Evolutionary conservation across 2,329 filamentous ascomycete genomes (phyloP).

Genomic region (Epichloe sibirici): DNA sequence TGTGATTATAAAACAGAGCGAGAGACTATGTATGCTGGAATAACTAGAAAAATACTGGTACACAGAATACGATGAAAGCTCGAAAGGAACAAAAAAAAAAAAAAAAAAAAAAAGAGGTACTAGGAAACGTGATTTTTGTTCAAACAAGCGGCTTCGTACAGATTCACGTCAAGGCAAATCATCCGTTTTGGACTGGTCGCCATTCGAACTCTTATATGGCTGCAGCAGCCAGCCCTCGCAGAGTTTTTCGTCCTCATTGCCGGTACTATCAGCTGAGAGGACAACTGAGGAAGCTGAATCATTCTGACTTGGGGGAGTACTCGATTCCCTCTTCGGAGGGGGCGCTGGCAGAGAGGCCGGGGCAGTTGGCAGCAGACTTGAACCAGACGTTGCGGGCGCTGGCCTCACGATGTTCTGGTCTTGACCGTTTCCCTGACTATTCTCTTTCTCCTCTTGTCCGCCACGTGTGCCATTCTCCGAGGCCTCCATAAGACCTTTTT

Average conservation of each 20-base stretch:
- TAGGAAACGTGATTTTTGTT: not conserved
- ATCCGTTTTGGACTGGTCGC: slow-evolving; percentile 20
- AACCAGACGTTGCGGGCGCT: slow-evolving; percentile 7
- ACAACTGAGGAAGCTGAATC: slow-evolving; percentile 17
- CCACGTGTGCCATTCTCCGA: slow-evolving; percentile 7
- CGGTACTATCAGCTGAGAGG: slow-evolving; percentile 20
- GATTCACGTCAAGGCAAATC: slow-evolving; percentile 16
- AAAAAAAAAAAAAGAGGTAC: not conserved
- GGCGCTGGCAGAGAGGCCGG: slow-evolving; percentile 25
- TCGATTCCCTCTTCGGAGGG: slow-evolving; percentile 21
- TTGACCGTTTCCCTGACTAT: slow-evolving; percentile 9
- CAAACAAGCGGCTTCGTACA: not conserved
- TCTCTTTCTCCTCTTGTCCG: slow-evolving; percentile 6
- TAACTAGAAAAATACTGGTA: not conserved
- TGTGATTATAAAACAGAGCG: too few species aligned
- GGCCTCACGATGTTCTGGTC: slow-evolving; percentile 4
- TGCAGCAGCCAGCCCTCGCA: slow-evolving; percentile 26
- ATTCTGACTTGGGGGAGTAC: slow-evolving; percentile 19
- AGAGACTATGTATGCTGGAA: not conserved
- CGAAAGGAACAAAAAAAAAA: not conserved
- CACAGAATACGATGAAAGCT: not conserved
- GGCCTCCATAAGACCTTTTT: slow-evolving; percentile 39
- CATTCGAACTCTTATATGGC: slow-evolving; percentile 23
- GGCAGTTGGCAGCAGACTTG: slow-evolving; percentile 25
- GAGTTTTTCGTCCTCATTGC: slow-evolving; percentile 20